Evolutionary conservation across 768 basidiomycete species (phyloP).

Genomic region (Rhodosporidiobolus odoratus): DNA sequence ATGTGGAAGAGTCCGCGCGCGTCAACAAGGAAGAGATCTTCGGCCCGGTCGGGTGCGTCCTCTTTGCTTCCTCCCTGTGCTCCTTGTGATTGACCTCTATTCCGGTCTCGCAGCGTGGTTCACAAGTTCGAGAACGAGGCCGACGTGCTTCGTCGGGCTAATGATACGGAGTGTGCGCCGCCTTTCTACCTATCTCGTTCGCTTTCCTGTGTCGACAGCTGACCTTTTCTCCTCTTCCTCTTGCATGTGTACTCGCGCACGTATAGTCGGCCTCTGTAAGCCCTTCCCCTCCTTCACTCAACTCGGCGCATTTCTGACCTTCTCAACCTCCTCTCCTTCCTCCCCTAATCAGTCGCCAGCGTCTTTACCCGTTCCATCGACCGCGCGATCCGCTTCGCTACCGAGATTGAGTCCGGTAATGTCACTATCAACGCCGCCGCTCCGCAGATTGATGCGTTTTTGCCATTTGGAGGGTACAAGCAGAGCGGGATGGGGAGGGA

Average conservation of each 20-base stretch:
- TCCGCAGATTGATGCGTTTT: conserved; percentile 39
- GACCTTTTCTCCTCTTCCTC: neutral
- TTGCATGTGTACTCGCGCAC: neutral
- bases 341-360: conserved; percentile 55
- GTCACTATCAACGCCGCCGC: conserved; percentile 52
- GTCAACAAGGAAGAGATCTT: conserved; percentile 54
- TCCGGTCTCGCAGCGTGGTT: conserved; percentile 48
- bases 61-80: neutral
- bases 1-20: conserved; percentile 62
- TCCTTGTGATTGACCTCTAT: neutral
- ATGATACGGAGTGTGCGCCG: conserved; percentile 57
- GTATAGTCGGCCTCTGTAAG: conserved; percentile 9
- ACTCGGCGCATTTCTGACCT: neutral
- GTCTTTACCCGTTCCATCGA: conserved; percentile 76
- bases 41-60: conserved; percentile 51
- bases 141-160: conserved; percentile 54
- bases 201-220: neutral
- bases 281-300: conserved; percentile 47
- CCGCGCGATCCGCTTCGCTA: conserved; percentile 65
- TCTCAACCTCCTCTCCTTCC: neutral
- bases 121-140: conserved; percentile 62
- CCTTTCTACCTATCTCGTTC: neutral
- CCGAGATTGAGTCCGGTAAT: conserved; percentile 73
- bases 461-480: conserved; percentile 51
- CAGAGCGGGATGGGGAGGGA: conserved; percentile 44